Conservation (phyloP, 306 rosid genomes). For the Fagus crenata region DNA sequence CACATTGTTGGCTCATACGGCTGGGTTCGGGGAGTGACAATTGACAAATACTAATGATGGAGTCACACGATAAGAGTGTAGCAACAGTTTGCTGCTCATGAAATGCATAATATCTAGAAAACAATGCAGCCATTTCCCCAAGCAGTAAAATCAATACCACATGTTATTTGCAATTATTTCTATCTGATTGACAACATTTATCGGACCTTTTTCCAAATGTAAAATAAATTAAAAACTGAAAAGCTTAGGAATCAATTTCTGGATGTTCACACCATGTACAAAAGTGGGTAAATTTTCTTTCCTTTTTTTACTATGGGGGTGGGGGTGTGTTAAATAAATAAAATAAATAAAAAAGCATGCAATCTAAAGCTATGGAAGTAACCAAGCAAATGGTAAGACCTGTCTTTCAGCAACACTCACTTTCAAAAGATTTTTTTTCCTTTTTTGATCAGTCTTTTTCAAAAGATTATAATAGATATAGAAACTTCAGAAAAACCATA, state of each 20-base stretch:
- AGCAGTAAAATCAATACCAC: neutral
- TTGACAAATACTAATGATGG: neutral
- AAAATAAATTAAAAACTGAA: neutral
- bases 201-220: too few species aligned
- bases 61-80: neutral
- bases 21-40: neutral
- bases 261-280: neutral
- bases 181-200: neutral
- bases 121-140: neutral
- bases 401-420: neutral
- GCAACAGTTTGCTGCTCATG: neutral
- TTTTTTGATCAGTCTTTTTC: too few species aligned
- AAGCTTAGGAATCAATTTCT: neutral
- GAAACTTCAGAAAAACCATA: slow-evolving; percentile 23
- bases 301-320: neutral
- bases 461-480: neutral
- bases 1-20: too few species aligned
- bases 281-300: neutral
- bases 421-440: neutral
- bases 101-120: neutral
- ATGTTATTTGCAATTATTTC: neutral
- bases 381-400: neutral
- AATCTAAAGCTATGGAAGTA: neutral
- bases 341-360: too few species aligned
- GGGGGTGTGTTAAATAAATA: neutral